Base-by-base conservation (phyloP, 192 early-diverging fungal genomes). In the Coemansia sp. region DNA sequence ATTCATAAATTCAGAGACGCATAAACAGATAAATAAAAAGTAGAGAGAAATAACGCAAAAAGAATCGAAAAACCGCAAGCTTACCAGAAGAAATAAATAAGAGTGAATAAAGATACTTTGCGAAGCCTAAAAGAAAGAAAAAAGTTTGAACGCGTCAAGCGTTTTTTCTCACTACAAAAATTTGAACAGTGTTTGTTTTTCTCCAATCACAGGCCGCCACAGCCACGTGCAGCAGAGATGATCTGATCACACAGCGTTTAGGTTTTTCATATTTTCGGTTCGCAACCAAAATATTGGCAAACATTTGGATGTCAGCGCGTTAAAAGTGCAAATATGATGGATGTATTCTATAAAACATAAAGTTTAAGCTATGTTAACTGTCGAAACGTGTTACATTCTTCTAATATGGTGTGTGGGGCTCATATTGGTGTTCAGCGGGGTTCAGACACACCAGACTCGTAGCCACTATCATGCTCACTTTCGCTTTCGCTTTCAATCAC, bases 41-140 rank as follows among this genome's bases (percentile, higher is more conserved):
- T 15, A 29, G 22, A 53, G 38, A 58, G 49, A 61, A 67, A 32
- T 11, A 43, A 29, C 3, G 41, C 58, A 27, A 58, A 21, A 39
- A 25, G 56, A 53, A 41, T 52, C 24, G 25, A 45, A 19, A 58
- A 69, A 14, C 39, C 29, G 29, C 38, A 63, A 67, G 71, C 71
- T 73, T 73, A 73, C 71, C 71, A 73, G 54, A 63, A 49, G 35
- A 61, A 25, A 63, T 29, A 58, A 56, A 37, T 37, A 22, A 56
- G 19, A 48, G 55, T 17, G 29, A 39, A 43, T 56, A 27, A 52
- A 51, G 29, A 65, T 8, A 49, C 51, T 35, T 54, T 62, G 23
- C 22, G 29, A 60, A 60, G 49, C 39, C 29, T n/a, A 22, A 37
- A 56, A 56, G 25, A 56, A 60, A 49, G 47, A 52, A 56, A 50